phyloP scores from a whole-genome alignment of 1,284 basidiomycete genomes.

The Bondarzewia mesenterica region DNA sequence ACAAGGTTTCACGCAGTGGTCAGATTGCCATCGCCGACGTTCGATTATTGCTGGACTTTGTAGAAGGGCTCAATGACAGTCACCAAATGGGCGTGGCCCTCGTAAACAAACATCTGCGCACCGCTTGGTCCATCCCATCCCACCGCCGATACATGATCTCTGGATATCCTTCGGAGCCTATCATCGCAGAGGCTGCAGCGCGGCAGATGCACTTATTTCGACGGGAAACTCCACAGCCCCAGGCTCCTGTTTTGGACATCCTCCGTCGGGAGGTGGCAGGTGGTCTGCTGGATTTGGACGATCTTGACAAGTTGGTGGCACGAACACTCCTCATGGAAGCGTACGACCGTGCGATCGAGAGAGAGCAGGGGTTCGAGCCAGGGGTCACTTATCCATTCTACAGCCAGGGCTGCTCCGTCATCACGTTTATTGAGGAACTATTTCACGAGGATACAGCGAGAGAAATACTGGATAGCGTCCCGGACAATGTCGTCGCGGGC shows the following conservation, averaged over 20 bases:
- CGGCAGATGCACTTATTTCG: not conserved
- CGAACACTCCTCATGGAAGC: not conserved
- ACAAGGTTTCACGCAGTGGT: not conserved
- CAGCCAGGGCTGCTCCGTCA: not conserved
- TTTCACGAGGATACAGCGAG: not conserved
- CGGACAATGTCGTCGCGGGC: conserved; percentile 4
- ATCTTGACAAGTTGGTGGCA: not conserved
- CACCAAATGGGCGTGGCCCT: not conserved
- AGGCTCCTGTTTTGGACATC: not conserved
- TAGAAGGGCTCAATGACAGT: no score
- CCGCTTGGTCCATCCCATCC: not conserved
- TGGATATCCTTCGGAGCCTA: not conserved
- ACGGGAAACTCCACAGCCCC: no score
- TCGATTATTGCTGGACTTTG: not conserved
- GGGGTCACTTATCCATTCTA: no score
- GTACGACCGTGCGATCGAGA: not conserved
- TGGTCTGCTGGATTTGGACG: not conserved
- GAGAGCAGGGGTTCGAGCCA: not conserved
- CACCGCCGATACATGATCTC: not conserved
- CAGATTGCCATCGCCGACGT: not conserved
- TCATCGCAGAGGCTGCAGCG: conserved; percentile 1
- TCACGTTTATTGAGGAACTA: not conserved
- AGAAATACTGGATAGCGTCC: not conserved
- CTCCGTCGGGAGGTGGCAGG: not conserved
- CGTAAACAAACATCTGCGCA: not conserved